These are phyloP conservation scores for Suillus weaverae DNA, from an alignment of 768 basidiomycete species.

Conservation along the genomic window DNA sequence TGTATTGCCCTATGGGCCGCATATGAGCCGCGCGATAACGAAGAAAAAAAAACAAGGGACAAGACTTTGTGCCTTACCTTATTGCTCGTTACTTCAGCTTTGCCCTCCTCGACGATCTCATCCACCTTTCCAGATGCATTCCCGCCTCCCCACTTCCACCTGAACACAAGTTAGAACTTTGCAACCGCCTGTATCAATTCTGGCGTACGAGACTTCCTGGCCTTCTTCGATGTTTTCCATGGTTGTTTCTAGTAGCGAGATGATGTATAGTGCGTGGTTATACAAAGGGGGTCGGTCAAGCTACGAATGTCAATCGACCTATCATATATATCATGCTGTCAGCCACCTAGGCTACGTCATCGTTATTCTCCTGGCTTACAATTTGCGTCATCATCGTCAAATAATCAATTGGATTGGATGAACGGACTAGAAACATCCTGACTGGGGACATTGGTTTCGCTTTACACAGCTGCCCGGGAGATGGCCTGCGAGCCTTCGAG, in stretches of 20 bases:
- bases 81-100: constrained; percentile 45
- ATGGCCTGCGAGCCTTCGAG: background rate
- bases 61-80: constrained; percentile 31
- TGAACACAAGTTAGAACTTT: constrained; percentile 10
- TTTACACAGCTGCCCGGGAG: background rate
- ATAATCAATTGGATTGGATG: background rate
- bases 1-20: constrained; percentile 38
- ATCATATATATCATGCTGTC: too few relatives aligned
- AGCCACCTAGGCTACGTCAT: too few relatives aligned
- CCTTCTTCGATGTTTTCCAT: constrained; percentile 28
- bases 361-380: too few relatives aligned
- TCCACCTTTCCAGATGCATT: constrained; percentile 36
- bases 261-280: too few relatives aligned
- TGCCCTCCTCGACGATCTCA: constrained; percentile 43
- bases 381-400: background rate
- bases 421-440: background rate
- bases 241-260: background rate
- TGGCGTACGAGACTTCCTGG: constrained; percentile 36
- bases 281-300: too few relatives aligned
- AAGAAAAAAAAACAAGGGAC: background rate
- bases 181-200: background rate
- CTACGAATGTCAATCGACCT: too few relatives aligned
- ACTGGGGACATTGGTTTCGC: background rate
- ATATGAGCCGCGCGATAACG: background rate
- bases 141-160: constrained; percentile 39